Conservation (phyloP, 495 filamentous ascomycete genomes). For the Hypoxylon subgilvum region DNA sequence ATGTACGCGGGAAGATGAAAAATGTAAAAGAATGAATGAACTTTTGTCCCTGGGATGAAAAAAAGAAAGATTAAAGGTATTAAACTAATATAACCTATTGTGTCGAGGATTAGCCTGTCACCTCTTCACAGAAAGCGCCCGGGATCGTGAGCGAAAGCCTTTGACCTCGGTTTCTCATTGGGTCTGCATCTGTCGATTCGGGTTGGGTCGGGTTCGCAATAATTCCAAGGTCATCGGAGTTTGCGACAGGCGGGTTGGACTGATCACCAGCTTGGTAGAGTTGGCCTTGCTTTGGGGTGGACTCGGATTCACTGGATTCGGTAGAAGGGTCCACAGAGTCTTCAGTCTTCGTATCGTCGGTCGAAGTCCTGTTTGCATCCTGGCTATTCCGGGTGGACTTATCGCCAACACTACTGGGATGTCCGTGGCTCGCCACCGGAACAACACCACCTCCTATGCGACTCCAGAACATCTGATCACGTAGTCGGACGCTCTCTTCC, state of each 20-base stretch:
- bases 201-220: slow-evolving; percentile 9
- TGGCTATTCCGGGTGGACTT: slow-evolving; percentile 26
- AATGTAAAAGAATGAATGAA: slow-evolving; percentile 16
- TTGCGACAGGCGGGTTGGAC: background rate
- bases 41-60: slow-evolving; percentile 18
- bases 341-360: slow-evolving; percentile 5
- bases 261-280: slow-evolving; percentile 12
- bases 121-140: slow-evolving; percentile 10
- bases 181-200: slow-evolving; percentile 6
- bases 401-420: slow-evolving; percentile 29
- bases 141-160: slow-evolving; percentile 36
- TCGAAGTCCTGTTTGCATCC: slow-evolving; percentile 9
- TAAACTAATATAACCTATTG: slow-evolving; percentile 14
- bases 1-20: slow-evolving; percentile 35
- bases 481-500: slow-evolving; percentile 87
- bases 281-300: slow-evolving; percentile 13
- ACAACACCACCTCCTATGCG: slow-evolving; percentile 87
- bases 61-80: slow-evolving; percentile 19
- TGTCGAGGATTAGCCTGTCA: slow-evolving; percentile 16
- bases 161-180: slow-evolving; percentile 19
- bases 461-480: slow-evolving; percentile 97
- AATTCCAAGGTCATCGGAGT: background rate
- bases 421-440: slow-evolving; percentile 58
- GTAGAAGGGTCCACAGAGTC: slow-evolving; percentile 2
- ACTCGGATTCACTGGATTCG: slow-evolving; percentile 10